Evolutionary conservation across 2,329 filamentous ascomycete species (phyloP).

Genomic region (Aureobasidium sp.): DNA sequence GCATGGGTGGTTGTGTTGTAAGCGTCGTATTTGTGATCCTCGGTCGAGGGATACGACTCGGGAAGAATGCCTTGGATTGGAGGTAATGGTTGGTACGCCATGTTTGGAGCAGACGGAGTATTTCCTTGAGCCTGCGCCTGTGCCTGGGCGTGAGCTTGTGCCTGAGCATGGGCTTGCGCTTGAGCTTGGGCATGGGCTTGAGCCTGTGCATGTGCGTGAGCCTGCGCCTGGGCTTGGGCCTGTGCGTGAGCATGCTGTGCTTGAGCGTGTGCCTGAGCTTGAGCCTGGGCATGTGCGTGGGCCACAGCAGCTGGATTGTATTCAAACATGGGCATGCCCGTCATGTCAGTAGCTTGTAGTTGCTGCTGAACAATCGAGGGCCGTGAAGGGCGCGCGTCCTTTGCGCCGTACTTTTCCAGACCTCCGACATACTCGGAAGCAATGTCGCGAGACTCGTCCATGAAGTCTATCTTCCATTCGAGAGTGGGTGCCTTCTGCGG

Average conservation of each 20-base stretch:
- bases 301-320: conserved; percentile 7
- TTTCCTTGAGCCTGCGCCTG: conserved; percentile 11
- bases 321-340: conserved; percentile 1
- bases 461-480: conserved; percentile 68
- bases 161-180: neutral
- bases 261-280: conserved; percentile 5
- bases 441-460: conserved; percentile 82
- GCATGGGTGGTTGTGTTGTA: conserved; percentile 17
- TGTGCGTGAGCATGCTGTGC: conserved; percentile 1
- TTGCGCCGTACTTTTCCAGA: conserved; percentile 57
- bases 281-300: conserved; percentile 5
- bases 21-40: conserved; percentile 20
- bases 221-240: conserved; percentile 20
- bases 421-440: conserved; percentile 86
- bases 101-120: conserved; percentile 24
- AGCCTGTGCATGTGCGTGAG: conserved; percentile 19
- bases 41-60: conserved; percentile 35
- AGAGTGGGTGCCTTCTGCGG: conserved; percentile 51
- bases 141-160: neutral
- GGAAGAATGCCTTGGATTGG: conserved; percentile 42
- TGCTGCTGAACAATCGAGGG: conserved; percentile 16
- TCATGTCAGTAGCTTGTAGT: neutral
- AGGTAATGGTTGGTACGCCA: conserved; percentile 41
- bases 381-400: conserved; percentile 26
- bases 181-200: neutral